Base-by-base conservation (phyloP, 2,329 filamentous ascomycete genomes). In the Colletotrichum lini region DNA sequence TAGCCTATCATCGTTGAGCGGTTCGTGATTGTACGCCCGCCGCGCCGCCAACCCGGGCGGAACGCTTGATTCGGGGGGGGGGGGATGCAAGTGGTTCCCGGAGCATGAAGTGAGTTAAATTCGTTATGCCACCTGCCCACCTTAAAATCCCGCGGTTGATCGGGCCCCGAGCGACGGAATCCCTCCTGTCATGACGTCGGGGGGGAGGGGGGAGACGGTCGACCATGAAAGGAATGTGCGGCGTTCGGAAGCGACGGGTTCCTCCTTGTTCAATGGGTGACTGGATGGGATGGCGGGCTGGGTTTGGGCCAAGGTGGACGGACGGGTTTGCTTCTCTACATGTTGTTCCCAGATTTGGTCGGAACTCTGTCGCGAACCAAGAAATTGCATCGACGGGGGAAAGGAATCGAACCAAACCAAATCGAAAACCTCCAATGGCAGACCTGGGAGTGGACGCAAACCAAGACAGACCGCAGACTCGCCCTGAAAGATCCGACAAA, bases 401-500 rank as follows among this genome's bases (percentile, higher is more conserved):
- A 30, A 6, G 9, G 30, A 30, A 7, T 30, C 5, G 30, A 30
- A 30, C 30, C 30, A 7, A 9, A 30, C 30, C 30, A 40, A 40
- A 23, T n/a, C 12, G 16, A 30, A 23, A 38, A n/a, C 52, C 9
- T 16, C 16, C n/a, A 30, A 10, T 15, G 50, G 30, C 26, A 13
- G 18, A 54, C 8, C 40, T 47, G 26, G 30, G 16, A 38, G 42
- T 47, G 18, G 30, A 38, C 16, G 40, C 26, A 49, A 30, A 50
- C 12, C 7, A 23, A 26, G 13, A 4, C n/a, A 30, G 26, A 53
- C 16, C 16, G 9, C 26, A 35, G 49, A 26, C 12, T 52, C 26
- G 23, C 26, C 67, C 63, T 23, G 63, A 67, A 58, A 61, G 38
- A 67, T 61, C 67, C 63, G 67, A 42, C 47, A 61, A 38, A 7